phyloP scores from a whole-genome alignment of 2,329 filamentous ascomycete species.

The Neoscytalidium dimidiatum region DNA sequence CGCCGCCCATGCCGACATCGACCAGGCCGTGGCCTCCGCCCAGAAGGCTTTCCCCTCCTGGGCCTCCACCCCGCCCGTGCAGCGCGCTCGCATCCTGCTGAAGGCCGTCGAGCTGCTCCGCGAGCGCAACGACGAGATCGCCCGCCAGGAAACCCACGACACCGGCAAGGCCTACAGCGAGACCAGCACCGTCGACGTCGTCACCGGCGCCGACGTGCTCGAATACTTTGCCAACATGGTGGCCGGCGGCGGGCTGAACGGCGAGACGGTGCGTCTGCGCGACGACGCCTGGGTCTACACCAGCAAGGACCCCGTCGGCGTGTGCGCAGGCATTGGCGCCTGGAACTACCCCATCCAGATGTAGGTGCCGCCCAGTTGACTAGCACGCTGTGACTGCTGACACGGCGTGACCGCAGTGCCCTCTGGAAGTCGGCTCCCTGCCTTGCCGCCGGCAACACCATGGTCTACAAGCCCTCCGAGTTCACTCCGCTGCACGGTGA shows the following conservation, averaged over 20 bases:
- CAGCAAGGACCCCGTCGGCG: conserved; percentile 77
- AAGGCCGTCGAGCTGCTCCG: conserved; percentile 74
- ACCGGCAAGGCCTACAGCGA: conserved; percentile 86
- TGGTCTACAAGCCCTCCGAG: conserved; percentile 90
- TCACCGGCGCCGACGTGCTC: conserved; percentile 80
- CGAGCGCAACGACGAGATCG: conserved; percentile 76
- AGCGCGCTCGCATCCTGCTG: conserved; percentile 76
- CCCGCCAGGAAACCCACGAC: conserved; percentile 77
- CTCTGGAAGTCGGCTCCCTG: conserved; percentile 88
- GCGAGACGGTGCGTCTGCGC: conserved; percentile 73
- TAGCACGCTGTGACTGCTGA: neutral
- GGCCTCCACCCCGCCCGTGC: conserved; percentile 73
- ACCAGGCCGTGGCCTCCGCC: conserved; percentile 72
- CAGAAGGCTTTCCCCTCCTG: conserved; percentile 71
- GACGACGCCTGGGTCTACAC: conserved; percentile 81
- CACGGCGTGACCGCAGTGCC: conserved; percentile 43
- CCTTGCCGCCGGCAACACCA: conserved; percentile 81
- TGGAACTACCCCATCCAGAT: conserved; percentile 95
- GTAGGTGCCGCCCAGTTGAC: conserved; percentile 29
- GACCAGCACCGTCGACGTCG: conserved; percentile 79
- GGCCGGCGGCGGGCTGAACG: conserved; percentile 75
- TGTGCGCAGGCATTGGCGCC: conserved; percentile 83
- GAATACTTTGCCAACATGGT: conserved; percentile 85
- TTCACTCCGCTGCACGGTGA: conserved; percentile 82
- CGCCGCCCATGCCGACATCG: conserved; percentile 67